phyloP scores from a whole-genome alignment of 768 basidiomycete genomes.

The Filobasidium wieringae region DNA sequence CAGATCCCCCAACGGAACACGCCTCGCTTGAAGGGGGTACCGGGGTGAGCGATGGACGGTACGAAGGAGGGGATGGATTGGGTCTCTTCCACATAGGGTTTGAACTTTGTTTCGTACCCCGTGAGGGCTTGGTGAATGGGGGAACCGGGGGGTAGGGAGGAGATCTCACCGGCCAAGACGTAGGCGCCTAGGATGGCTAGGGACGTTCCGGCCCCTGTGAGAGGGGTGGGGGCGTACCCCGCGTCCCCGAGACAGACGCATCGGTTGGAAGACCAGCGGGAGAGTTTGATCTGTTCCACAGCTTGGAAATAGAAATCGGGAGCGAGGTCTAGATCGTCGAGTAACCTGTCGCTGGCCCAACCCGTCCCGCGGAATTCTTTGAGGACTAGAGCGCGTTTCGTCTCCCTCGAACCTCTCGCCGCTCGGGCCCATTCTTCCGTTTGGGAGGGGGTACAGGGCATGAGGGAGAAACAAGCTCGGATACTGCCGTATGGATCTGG shows the following conservation, averaged over 20 bases:
- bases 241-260: constrained; percentile 27
- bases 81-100: background rate
- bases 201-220: constrained; percentile 28
- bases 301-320: constrained; percentile 24
- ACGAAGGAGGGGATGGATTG: background rate
- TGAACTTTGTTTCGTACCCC: constrained; percentile 9
- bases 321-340: constrained; percentile 15
- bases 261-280: constrained; percentile 10
- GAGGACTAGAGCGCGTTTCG: background rate
- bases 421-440: background rate
- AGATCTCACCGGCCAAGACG: constrained; percentile 25
- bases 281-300: constrained; percentile 14
- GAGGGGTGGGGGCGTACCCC: constrained; percentile 20
- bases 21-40: too few relatives aligned
- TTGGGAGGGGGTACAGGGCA: constrained; percentile 10
- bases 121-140: constrained; percentile 11
- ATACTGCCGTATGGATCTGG: constrained; percentile 15
- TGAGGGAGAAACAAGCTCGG: constrained; percentile 8
- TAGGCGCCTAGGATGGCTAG: constrained; percentile 22
- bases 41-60: background rate
- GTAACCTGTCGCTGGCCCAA: constrained; percentile 15
- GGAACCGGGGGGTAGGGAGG: constrained; percentile 1
- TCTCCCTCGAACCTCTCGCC: background rate
- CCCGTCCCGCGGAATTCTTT: background rate
- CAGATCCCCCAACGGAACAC: too few relatives aligned